Evolutionary conservation across 176 grass and related monocot species (phyloP), one percentile per base, ranked within the genome.

Genomic region (Ensete ventricosum): DNA sequence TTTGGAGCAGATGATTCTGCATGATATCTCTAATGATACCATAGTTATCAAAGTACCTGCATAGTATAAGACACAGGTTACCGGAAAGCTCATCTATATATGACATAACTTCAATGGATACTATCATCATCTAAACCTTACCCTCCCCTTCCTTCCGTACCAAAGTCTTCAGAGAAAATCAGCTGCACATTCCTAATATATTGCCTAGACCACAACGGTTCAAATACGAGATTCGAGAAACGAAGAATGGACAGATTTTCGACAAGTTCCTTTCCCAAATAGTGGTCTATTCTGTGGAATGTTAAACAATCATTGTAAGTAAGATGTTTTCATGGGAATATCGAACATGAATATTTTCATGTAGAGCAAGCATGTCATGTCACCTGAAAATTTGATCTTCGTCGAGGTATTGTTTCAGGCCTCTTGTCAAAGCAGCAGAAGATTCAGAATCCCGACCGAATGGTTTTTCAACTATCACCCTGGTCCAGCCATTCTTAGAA

Each of bases 311-410:
- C 54, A 81, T 73, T 25, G 1, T 5, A 66, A 53, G 48, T 5
- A 54, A 65, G 11, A 27, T 19, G 22, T 29, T 50, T 13, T 53
- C 9, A 53, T 60, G 52, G n/a, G 27, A 24, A 19, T 68, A 24
- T 52, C 26, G 2, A 71, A 20, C 25, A 12, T 43, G 34, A 43
- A 27, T 29, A 34, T 11, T 12, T 27, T 66, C 14, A 17, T 17
- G 55, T 14, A 71, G 68, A 23, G 22, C 2, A 14, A 23, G 22
- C 2, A 14, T 71, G 20, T 21, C n/a, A 3, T 22, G 9, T 78
- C 73, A 97, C 90, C 94, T 89, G 77, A 97, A 97, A 53, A 97
- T 97, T 90, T 97, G 90, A 65, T 97, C 94, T 76, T 97, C 94
- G 17, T 82, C 74, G n/a, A 97, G 86, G 66, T 91, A 91, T 75